A percentile compares a stretch with the other conserved stretches of the same genome.
phyloP scores from a whole-genome alignment of 2,329 filamentous ascomycete genomes.

The Penicillium sp. region DNA sequence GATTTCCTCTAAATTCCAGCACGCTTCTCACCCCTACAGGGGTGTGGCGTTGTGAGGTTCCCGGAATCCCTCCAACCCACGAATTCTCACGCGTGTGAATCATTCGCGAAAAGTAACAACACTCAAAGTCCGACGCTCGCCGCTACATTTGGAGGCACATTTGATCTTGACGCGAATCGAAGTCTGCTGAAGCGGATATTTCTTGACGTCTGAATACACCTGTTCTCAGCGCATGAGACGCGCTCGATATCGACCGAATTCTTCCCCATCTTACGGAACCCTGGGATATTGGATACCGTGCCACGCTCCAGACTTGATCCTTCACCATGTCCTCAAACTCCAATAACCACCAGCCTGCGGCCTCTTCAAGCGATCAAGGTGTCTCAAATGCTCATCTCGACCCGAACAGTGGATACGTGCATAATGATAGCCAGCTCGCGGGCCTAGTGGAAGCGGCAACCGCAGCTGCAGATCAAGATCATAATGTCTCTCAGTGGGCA shows the following conservation, averaged over 20 bases:
- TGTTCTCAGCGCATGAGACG: background rate
- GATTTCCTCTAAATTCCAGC: conserved; percentile 6
- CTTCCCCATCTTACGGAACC: background rate
- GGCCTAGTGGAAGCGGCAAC: conserved; percentile 48
- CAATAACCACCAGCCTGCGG: conserved; percentile 30
- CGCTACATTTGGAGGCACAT: background rate
- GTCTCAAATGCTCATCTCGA: conserved; percentile 30
- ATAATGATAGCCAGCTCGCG: conserved; percentile 45
- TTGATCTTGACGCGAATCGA: background rate
- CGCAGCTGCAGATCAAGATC: conserved; percentile 42
- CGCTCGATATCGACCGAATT: background rate
- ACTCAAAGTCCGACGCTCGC: background rate
- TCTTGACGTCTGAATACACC: background rate
- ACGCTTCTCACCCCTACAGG: conserved; percentile 14
- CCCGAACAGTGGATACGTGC: conserved; percentile 33
- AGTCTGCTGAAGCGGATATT: background rate
- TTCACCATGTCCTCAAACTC: conserved; percentile 30
- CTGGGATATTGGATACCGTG: background rate
- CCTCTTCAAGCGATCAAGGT: conserved; percentile 29
- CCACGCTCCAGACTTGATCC: background rate
- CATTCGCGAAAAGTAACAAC: background rate
- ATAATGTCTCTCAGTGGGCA: conserved; percentile 37
- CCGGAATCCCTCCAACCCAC: background rate
- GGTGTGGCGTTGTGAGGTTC: conserved; percentile 11
- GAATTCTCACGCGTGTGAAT: background rate